Evolutionary conservation across 257 asterid species (phyloP).

Genomic region (Nicotiana benthamiana): DNA sequence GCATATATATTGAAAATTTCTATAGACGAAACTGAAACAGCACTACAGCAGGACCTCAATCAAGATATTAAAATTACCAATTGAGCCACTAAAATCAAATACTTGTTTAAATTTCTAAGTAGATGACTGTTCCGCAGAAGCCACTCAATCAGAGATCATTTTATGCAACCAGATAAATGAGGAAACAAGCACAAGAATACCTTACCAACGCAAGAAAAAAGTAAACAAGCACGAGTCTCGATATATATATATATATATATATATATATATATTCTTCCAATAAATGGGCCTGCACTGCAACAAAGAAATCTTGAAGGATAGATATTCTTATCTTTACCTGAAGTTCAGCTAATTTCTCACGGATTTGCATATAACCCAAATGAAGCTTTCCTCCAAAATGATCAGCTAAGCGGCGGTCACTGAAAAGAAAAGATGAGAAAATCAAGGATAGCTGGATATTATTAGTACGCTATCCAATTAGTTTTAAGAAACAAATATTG

Average conservation of each 20-base stretch:
- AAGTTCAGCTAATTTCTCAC: conserved; percentile 91
- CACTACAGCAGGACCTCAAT: conserved; percentile 67
- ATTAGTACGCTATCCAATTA: not conserved
- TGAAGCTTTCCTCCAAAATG: conserved; percentile 99
- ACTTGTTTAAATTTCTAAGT: not conserved
- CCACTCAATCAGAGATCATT: not conserved
- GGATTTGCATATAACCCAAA: conserved; percentile 92
- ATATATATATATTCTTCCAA: not conserved
- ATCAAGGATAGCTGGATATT: not conserved
- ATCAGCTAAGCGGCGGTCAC: conserved; percentile 99
- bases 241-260: not conserved
- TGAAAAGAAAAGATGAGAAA: conserved; percentile 35
- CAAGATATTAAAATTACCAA: conserved; percentile 37
- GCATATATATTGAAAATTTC: conserved; percentile 46
- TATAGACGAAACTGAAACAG: conserved; percentile 47
- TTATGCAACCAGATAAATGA: not conserved
- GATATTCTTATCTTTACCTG: conserved; percentile 45
- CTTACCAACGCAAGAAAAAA: no score
- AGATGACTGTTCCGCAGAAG: not conserved
- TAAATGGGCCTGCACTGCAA: not conserved
- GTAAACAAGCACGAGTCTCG: no score
- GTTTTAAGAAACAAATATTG: not conserved
- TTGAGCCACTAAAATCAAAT: conserved; percentile 23
- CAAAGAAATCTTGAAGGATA: not conserved
- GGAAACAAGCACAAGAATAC: not conserved